A percentile compares a stretch with the other conserved stretches of the same genome.
These are phyloP conservation scores for Trametes pubescens DNA, from an alignment of 1,284 basidiomycete species.

Conservation along the genomic window DNA sequence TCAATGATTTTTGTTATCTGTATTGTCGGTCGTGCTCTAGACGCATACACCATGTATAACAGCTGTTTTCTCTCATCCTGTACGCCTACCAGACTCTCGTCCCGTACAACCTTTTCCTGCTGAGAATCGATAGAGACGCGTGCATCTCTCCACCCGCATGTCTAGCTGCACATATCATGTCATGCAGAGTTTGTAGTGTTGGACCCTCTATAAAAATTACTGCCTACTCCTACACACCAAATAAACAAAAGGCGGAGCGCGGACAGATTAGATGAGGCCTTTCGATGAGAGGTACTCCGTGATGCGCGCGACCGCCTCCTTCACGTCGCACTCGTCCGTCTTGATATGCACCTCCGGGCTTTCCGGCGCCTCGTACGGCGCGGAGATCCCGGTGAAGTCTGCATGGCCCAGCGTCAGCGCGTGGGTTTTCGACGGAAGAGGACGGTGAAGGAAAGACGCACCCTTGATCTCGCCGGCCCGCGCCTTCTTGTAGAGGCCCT, in stretches of 20 bases:
- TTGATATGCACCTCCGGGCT: constrained; percentile 93
- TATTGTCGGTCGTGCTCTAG: constrained; percentile 24
- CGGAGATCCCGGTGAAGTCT: constrained; percentile 99
- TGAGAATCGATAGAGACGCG: not conserved
- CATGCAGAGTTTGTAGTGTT: not conserved
- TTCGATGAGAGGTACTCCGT: constrained; percentile 81
- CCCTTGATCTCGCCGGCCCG: constrained; percentile 97
- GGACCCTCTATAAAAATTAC: constrained; percentile 6
- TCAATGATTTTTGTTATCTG: constrained; percentile 4
- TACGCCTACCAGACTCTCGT: not conserved
- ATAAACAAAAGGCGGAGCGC: constrained; percentile 2
- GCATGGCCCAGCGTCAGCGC: not conserved
- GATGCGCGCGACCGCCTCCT: constrained; percentile 84
- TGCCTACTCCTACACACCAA: constrained; percentile 29
- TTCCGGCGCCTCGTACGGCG: constrained; percentile 94
- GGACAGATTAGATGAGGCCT: constrained; percentile 54
- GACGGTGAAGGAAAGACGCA: constrained; percentile 41
- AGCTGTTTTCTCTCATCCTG: constrained; percentile 1
- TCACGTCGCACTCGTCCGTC: constrained; percentile 85
- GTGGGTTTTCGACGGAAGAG: not conserved
- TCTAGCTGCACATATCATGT: not conserved
- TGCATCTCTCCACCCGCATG: not conserved
- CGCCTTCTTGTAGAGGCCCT: constrained; percentile 98
- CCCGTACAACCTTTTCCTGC: not conserved
- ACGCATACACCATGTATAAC: constrained; percentile 32